Evolutionary conservation across 2,329 filamentous ascomycete species (phyloP).

Genomic region (Fusarium sp.): DNA sequence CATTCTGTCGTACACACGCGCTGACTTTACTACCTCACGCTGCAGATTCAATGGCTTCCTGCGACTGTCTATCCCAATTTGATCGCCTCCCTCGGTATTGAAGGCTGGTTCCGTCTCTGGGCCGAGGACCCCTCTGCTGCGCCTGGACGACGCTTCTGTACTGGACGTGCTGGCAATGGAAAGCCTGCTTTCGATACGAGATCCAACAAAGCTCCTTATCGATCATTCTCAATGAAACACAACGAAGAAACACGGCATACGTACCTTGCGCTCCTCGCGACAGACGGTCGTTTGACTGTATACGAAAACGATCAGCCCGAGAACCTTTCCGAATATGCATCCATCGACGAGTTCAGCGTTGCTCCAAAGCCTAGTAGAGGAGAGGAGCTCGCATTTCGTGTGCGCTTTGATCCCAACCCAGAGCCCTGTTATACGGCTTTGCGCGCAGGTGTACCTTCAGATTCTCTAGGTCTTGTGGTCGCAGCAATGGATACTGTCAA

Average conservation of each 20-base stretch:
- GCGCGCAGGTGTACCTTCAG: constrained; percentile 83
- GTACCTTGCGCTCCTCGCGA: constrained; percentile 86
- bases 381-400: constrained; percentile 88
- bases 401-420: constrained; percentile 90
- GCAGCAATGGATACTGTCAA: constrained; percentile 87
- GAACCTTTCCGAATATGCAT: constrained; percentile 81
- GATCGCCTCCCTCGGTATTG: constrained; percentile 88
- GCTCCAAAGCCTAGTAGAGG: constrained; percentile 80
- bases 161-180: constrained; percentile 63
- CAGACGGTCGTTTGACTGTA: constrained; percentile 84
- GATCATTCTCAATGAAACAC: constrained; percentile 87
- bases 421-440: constrained; percentile 84
- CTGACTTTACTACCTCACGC: constrained; percentile 26
- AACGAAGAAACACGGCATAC: constrained; percentile 86
- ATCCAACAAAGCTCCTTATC: constrained; percentile 74
- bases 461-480: constrained; percentile 85
- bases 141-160: constrained; percentile 85
- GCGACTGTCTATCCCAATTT: constrained; percentile 89
- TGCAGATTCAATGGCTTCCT: constrained; percentile 91
- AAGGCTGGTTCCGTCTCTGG: constrained; percentile 93
- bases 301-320: constrained; percentile 91
- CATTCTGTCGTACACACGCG: constrained; percentile 33
- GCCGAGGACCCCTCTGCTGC: constrained; percentile 88
- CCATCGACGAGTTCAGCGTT: constrained; percentile 83
- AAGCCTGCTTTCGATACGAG: constrained; percentile 70